phyloP scores from a whole-genome alignment of 2,329 filamentous ascomycete species.

The Thermoascus crustaceus region DNA sequence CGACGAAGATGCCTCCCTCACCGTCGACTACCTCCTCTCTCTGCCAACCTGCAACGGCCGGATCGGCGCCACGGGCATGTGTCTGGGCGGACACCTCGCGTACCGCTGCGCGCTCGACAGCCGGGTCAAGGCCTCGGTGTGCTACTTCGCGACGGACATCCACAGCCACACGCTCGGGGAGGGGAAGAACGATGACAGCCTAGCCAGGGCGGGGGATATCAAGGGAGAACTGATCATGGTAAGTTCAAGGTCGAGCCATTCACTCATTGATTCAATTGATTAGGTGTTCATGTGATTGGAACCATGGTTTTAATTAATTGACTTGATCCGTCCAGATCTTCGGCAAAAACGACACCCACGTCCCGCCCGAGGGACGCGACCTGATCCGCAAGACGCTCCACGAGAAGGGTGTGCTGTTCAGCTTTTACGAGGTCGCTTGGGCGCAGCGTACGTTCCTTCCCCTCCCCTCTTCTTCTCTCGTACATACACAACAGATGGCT shows the following conservation, averaged over 20 bases:
- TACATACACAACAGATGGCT: slow-evolving; percentile 1
- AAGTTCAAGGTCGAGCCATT: slow-evolving; percentile 9
- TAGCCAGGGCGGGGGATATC: slow-evolving; percentile 57
- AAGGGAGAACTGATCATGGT: slow-evolving; percentile 71
- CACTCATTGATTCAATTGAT: too few species aligned
- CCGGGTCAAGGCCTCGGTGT: slow-evolving; percentile 66
- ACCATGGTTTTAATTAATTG: background rate
- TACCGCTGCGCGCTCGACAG: slow-evolving; percentile 65
- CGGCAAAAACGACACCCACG: slow-evolving; percentile 83
- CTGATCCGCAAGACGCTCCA: slow-evolving; percentile 74
- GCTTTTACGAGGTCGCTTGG: slow-evolving; percentile 85
- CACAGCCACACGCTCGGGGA: slow-evolving; percentile 70
- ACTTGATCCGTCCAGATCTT: slow-evolving; percentile 52
- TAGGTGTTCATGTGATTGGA: background rate
- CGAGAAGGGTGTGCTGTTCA: slow-evolving; percentile 64
- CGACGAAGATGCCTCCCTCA: slow-evolving; percentile 65
- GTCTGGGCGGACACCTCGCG: slow-evolving; percentile 82
- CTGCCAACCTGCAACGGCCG: slow-evolving; percentile 72
- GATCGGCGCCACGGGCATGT: slow-evolving; percentile 81
- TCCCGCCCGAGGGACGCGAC: slow-evolving; percentile 73
- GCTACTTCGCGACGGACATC: slow-evolving; percentile 90
- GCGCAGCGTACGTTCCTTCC: slow-evolving; percentile 69
- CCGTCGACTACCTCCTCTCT: slow-evolving; percentile 61
- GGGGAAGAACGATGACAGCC: slow-evolving; percentile 54
- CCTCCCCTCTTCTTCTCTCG: too few species aligned